phyloP scores from a whole-genome alignment of 495 filamentous ascomycete species.

The Podospora appendiculata region DNA sequence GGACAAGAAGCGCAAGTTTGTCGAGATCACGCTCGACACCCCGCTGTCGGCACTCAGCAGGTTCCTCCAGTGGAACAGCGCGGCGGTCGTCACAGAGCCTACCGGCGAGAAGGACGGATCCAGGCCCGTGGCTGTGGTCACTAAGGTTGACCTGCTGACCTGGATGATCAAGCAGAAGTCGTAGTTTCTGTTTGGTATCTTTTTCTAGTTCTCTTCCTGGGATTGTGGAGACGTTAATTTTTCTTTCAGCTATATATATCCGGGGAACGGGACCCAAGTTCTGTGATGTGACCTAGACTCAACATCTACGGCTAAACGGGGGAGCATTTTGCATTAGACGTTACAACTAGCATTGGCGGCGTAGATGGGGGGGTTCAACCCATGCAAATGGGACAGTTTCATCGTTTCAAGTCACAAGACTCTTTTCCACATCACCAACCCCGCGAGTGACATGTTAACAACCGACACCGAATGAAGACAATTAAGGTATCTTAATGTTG shows the following conservation, averaged over 20 bases:
- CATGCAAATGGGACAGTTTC: slow-evolving; percentile 13
- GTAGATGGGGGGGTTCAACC: slow-evolving; percentile 19
- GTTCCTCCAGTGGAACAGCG: slow-evolving; percentile 97
- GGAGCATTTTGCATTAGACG: not conserved
- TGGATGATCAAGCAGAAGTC: slow-evolving; percentile 74
- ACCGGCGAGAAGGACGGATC: slow-evolving; percentile 36
- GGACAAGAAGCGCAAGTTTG: slow-evolving; percentile 59
- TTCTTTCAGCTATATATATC: not conserved
- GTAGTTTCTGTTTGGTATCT: not conserved
- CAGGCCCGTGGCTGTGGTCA: slow-evolving; percentile 80
- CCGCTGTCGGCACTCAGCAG: slow-evolving; percentile 72
- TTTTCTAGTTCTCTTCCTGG: not conserved
- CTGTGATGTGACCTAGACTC: slow-evolving; percentile 9
- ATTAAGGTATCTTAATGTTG: too few relatives aligned
- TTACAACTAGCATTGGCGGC: not conserved
- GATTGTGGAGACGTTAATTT: slow-evolving; percentile 1
- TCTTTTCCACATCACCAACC: too few relatives aligned
- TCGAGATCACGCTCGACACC: slow-evolving; percentile 90
- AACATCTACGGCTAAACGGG: slow-evolving; percentile 9
- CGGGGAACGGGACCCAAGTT: too few relatives aligned
- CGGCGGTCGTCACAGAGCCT: slow-evolving; percentile 82
- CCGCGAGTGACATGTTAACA: too few relatives aligned
- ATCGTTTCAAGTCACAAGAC: not conserved
- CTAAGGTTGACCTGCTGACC: slow-evolving; percentile 91
- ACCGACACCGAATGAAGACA: too few relatives aligned